Evolutionary conservation across 1,284 basidiomycete genomes (phyloP).

Genomic region (Apiotrichum akiyoshidainum): DNA sequence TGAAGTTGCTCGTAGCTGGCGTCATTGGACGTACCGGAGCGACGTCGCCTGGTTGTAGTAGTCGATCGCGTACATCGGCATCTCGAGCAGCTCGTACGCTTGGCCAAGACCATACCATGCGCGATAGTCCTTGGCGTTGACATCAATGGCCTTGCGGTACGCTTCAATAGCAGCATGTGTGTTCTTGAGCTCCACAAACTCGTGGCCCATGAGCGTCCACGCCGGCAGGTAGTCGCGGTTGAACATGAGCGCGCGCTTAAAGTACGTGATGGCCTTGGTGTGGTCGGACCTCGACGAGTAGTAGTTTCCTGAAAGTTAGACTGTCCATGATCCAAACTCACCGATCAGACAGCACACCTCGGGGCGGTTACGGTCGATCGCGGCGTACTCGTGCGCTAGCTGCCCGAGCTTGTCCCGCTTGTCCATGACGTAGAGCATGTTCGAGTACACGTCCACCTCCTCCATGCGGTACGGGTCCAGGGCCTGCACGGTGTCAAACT

Average conservation of each 20-base stretch:
- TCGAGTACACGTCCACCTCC: constrained; percentile 93
- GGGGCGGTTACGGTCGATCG: constrained; percentile 81
- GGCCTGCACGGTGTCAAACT: constrained; percentile 75
- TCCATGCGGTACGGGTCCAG: constrained; percentile 88
- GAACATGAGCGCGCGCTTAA: constrained; percentile 86
- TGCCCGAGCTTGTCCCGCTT: constrained; percentile 82
- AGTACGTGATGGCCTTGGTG: constrained; percentile 93
- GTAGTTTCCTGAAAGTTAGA: constrained; percentile 71
- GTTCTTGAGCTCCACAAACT: constrained; percentile 98
- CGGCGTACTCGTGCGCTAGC: constrained; percentile 85
- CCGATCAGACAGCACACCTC: constrained; percentile 94
- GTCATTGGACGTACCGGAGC: constrained; percentile 64
- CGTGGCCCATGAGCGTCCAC: constrained; percentile 99
- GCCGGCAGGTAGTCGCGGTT: constrained; percentile 92
- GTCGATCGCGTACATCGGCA: constrained; percentile 92
- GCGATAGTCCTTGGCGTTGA: constrained; percentile 93
- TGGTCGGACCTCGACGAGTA: constrained; percentile 91
- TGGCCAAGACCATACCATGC: constrained; percentile 99
- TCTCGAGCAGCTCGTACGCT: constrained; percentile 92
- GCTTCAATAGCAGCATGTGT: constrained; percentile 97
- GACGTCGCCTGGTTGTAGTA: constrained; percentile 97
- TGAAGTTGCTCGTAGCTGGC: too few species aligned
- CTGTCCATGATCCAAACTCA: constrained; percentile 53
- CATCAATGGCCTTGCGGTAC: constrained; percentile 90
- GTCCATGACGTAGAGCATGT: constrained; percentile 93